Conservation (phyloP, 441 rosid species). For the Corymbia citriodora region DNA sequence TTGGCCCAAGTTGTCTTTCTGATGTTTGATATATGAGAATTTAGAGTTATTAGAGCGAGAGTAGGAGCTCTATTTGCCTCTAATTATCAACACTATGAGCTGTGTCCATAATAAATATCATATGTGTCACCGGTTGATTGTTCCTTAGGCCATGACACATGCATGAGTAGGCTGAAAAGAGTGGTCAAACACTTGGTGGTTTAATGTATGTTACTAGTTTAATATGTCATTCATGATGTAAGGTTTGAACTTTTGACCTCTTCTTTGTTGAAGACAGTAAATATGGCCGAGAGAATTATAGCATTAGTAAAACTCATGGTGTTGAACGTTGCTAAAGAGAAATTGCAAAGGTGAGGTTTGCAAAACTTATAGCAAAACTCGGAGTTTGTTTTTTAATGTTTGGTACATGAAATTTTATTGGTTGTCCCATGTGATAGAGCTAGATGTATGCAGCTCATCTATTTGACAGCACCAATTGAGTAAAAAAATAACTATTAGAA, state of each 20-base stretch:
- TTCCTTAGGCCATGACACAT: not conserved
- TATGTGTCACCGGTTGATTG: rapidly evolving
- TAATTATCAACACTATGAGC: not conserved
- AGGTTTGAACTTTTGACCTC: not conserved
- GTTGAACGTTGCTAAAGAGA: not conserved
- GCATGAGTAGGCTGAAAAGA: not conserved
- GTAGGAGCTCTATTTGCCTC: not conserved
- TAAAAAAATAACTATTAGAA: not conserved
- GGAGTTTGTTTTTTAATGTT: not conserved
- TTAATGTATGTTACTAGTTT: not conserved
- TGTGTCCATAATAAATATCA: not conserved
- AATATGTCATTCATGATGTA: not conserved
- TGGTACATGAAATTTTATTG: not conserved
- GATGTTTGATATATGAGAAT: not conserved
- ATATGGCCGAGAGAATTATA: not conserved
- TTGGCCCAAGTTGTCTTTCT: not conserved
- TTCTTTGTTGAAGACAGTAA: rapidly evolving
- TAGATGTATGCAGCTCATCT: not conserved
- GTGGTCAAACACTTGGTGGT: not conserved
- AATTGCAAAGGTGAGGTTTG: not conserved
- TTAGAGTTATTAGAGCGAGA: not conserved
- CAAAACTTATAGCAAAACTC: not conserved
- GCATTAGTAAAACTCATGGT: not conserved
- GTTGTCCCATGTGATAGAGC: not conserved
- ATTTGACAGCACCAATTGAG: not conserved